Evolutionary conservation across 139 green algal species (phyloP).

Genomic region (Mychonastes homosphaera): DNA sequence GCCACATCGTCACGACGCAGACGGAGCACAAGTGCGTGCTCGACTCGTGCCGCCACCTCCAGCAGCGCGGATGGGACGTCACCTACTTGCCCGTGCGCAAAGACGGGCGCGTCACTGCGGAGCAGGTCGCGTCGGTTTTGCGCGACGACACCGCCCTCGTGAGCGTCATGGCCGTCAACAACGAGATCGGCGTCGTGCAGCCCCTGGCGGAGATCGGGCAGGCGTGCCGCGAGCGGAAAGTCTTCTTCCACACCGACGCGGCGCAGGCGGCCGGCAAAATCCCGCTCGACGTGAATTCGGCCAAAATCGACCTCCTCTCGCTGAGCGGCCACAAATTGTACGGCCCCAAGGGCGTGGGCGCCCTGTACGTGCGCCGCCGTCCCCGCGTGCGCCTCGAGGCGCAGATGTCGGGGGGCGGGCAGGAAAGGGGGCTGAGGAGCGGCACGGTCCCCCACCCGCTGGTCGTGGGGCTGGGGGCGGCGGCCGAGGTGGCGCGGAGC

Average conservation of each 20-base stretch:
- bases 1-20: constrained; percentile 92
- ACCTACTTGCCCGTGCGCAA: constrained; percentile 88
- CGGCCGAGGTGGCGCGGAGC: constrained; percentile 63
- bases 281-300: constrained; percentile 76
- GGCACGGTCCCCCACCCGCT: constrained; percentile 79
- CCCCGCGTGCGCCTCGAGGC: constrained; percentile 88
- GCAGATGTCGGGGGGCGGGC: constrained; percentile 89
- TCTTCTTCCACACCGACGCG: constrained; percentile 94
- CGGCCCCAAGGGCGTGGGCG: constrained; percentile 93
- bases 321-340: constrained; percentile 98
- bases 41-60: constrained; percentile 80
- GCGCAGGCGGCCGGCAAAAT: constrained; percentile 91
- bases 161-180: constrained; percentile 96
- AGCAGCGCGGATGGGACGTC: constrained; percentile 84
- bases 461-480: constrained; percentile 79
- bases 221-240: constrained; percentile 58
- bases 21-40: constrained; percentile 98
- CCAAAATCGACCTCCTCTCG: constrained; percentile 77
- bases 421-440: constrained; percentile 87
- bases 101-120: constrained; percentile 77
- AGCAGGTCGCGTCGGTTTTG: constrained; percentile 67
- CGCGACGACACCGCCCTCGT: constrained; percentile 81
- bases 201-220: constrained; percentile 82
- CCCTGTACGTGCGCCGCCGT: constrained; percentile 87
- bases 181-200: constrained; percentile 91